These are phyloP conservation scores for Aegilops tauschii DNA, from an alignment of 176 grass and related monocot species.

Conservation along the genomic window DNA sequence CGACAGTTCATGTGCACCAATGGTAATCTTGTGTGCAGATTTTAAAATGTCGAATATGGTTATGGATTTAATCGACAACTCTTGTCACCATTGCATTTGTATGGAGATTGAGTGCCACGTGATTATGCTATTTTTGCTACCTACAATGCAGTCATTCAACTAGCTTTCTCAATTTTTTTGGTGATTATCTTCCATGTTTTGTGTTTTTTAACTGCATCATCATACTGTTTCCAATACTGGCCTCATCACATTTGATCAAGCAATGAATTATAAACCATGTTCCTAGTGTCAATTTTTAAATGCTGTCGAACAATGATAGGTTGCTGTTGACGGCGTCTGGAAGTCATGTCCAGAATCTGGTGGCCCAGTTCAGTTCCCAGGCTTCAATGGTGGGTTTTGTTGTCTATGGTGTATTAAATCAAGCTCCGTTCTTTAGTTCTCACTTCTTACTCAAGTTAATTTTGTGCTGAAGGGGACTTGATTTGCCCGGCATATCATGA, in stretches of 20 bases:
- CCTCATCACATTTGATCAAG: neutral
- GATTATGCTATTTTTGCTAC: neutral
- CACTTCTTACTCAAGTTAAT: conserved; percentile 29
- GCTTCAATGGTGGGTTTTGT: conserved; percentile 78
- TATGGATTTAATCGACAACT: neutral
- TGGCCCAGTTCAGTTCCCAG: conserved; percentile 92
- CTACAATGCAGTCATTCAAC: neutral
- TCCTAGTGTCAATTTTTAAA: neutral
- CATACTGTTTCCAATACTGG: neutral
- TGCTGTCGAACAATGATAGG: conserved; percentile 32
- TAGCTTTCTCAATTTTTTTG: neutral
- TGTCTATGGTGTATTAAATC: conserved; percentile 1
- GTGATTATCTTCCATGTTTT: neutral
- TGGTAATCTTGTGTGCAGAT: neutral
- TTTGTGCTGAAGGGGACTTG: conserved; percentile 76
- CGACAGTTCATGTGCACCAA: neutral
- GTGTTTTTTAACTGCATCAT: neutral
- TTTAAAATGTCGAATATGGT: neutral
- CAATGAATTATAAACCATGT: neutral
- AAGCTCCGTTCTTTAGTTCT: conserved; percentile 12
- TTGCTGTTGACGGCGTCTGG: conserved; percentile 98
- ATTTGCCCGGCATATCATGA: conserved; percentile 96
- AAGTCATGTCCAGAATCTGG: conserved; percentile 79
- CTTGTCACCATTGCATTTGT: neutral
- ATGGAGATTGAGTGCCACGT: neutral